A percentile compares a stretch with the other conserved stretches of the same genome.
Conservation (phyloP, 768 basidiomycete species). For the Tylopilus plumbeoviolaceoides region DNA sequence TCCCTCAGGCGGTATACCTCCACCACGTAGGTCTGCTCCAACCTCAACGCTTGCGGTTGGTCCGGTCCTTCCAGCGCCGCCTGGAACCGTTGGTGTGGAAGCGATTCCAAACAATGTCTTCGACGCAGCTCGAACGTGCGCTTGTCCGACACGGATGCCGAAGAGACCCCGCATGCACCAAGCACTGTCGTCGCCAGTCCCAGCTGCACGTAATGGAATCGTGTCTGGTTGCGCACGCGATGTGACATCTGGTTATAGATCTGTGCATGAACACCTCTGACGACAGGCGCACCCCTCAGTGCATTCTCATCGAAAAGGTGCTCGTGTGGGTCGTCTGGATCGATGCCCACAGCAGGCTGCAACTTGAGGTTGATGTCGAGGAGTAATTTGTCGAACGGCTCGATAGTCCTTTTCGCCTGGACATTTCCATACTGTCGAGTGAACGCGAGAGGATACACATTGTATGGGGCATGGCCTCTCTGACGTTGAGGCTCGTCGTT, state of each 20-base stretch:
- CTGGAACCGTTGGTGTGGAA: neutral
- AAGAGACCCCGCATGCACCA: neutral
- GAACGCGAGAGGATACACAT: slow-evolving; percentile 4
- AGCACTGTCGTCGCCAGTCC: neutral
- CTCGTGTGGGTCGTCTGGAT: no score
- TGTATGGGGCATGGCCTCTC: neutral
- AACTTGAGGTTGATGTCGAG: neutral
- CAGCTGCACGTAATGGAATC: neutral
- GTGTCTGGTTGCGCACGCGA: neutral
- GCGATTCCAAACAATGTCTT: neutral
- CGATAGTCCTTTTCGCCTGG: rapidly evolving
- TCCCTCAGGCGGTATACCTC: neutral
- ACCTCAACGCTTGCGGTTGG: neutral
- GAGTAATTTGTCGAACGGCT: neutral
- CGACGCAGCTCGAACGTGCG: neutral
- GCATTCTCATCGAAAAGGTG: neutral
- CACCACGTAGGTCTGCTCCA: neutral
- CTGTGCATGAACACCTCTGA: neutral
- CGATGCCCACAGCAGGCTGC: no score
- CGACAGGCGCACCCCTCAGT: neutral
- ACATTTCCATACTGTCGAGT: neutral
- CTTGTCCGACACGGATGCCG: neutral
- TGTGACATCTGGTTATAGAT: neutral
- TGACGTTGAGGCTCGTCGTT: no score
- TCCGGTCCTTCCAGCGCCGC: neutral